Evolutionary conservation across 2,329 filamentous ascomycete genomes (phyloP).

Genomic region (Metarhizium anisopliae): DNA sequence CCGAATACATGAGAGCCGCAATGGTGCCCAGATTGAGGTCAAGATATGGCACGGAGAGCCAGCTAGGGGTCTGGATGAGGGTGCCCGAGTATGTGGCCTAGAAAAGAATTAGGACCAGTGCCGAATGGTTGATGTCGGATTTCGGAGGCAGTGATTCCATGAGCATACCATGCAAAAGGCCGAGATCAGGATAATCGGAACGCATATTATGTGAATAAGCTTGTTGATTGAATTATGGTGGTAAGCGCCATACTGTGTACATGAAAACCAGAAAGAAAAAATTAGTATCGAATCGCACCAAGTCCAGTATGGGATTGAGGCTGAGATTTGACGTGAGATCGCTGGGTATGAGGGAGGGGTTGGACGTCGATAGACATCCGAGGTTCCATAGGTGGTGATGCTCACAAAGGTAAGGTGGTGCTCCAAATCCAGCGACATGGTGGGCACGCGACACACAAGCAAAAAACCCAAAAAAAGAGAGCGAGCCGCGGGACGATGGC

Average conservation of each 20-base stretch:
- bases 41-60: conserved; percentile 59
- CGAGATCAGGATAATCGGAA: conserved; percentile 66
- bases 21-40: conserved; percentile 59
- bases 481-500: conserved; percentile 2
- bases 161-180: conserved; percentile 59
- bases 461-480: background rate
- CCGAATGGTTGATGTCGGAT: conserved; percentile 3
- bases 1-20: conserved; percentile 57
- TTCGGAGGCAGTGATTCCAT: background rate
- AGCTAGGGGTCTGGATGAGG: conserved; percentile 56
- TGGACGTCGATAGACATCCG: background rate
- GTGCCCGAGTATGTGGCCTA: conserved; percentile 55
- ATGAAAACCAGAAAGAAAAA: background rate
- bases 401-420: conserved; percentile 70
- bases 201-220: conserved; percentile 70
- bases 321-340: background rate
- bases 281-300: background rate
- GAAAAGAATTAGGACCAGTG: conserved; percentile 2
- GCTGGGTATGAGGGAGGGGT: background rate
- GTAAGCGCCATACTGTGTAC: conserved; percentile 67
- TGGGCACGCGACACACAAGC: conserved; percentile 10
- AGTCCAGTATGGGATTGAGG: background rate
- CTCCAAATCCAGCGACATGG: conserved; percentile 67
- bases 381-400: conserved; percentile 25
- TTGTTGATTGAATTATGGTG: conserved; percentile 72